A percentile compares a stretch with the other conserved stretches of the same genome.
Evolutionary conservation across 306 rosid genomes (phyloP).

Genomic region (Vicia faba): DNA sequence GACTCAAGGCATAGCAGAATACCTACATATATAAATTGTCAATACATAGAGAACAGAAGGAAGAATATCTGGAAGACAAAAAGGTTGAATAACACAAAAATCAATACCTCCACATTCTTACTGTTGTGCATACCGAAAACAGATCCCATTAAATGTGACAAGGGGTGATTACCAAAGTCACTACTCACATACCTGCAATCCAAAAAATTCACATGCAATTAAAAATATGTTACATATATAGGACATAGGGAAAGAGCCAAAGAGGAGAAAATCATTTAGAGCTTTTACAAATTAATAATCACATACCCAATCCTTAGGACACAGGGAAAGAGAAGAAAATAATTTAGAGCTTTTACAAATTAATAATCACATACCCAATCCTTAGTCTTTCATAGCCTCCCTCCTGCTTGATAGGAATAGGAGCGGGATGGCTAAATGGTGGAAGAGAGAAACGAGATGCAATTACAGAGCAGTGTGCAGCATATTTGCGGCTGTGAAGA

Average conservation of each 20-base stretch:
- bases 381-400: constrained; percentile 77
- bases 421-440: constrained; percentile 74
- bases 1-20: constrained; percentile 94
- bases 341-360: not conserved
- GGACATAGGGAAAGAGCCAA: constrained; percentile 33
- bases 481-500: constrained; percentile 75
- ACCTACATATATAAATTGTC: constrained; percentile 53
- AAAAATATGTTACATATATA: constrained; percentile 12
- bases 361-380: constrained; percentile 65
- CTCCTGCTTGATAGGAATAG: constrained; percentile 60
- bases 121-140: constrained; percentile 90
- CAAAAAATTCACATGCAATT: constrained; percentile 5
- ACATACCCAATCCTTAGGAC: constrained; percentile 87
- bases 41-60: constrained; percentile 4
- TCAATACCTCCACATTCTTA: constrained; percentile 80
- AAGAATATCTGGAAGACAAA: constrained; percentile 5
- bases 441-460: constrained; percentile 90
- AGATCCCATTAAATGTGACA: constrained; percentile 97
- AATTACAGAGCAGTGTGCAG: constrained; percentile 85
- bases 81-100: constrained; percentile 4
- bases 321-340: not conserved
- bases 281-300: not conserved
- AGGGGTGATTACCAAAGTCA: constrained; percentile 55
- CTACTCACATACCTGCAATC: constrained; percentile 55
- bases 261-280: not conserved